phyloP scores from a whole-genome alignment of 768 basidiomycete species.

The Phaeotremella skinneri region DNA sequence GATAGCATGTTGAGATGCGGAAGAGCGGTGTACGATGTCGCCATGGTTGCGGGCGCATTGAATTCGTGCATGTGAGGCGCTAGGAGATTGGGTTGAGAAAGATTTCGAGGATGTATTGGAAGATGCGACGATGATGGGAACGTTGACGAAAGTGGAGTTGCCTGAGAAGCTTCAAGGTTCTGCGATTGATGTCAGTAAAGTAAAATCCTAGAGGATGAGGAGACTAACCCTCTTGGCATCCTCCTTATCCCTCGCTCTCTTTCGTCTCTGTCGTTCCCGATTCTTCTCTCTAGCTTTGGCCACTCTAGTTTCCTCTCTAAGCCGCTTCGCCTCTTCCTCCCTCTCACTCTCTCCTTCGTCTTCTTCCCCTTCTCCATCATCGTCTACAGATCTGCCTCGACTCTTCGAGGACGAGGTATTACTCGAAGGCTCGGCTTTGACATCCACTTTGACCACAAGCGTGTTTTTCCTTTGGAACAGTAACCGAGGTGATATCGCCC shows the following conservation, averaged over 20 bases:
- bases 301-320: slow-evolving; percentile 23
- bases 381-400: slow-evolving; percentile 10
- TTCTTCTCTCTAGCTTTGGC: slow-evolving; percentile 38
- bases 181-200: neutral
- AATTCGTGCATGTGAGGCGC: neutral
- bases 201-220: neutral
- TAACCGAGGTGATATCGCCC: neutral
- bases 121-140: neutral
- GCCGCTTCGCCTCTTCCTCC: slow-evolving; percentile 7
- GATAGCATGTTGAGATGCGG: neutral
- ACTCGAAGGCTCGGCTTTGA: neutral
- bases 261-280: slow-evolving; percentile 36
- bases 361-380: slow-evolving; percentile 13
- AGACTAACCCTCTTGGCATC: slow-evolving; percentile 31
- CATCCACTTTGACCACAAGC: slow-evolving; percentile 10
- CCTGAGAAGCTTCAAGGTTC: neutral
- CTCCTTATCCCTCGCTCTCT: slow-evolving; percentile 38
- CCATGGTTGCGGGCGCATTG: neutral
- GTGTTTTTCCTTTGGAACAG: slow-evolving; percentile 4
- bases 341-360: slow-evolving; percentile 26
- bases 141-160: neutral
- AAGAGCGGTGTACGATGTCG: neutral
- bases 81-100: slow-evolving; percentile 2
- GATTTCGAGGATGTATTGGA: neutral
- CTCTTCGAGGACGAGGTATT: neutral